Evolutionary conservation across 2,329 filamentous ascomycete genomes (phyloP).

Genomic region (Nemania sp.): DNA sequence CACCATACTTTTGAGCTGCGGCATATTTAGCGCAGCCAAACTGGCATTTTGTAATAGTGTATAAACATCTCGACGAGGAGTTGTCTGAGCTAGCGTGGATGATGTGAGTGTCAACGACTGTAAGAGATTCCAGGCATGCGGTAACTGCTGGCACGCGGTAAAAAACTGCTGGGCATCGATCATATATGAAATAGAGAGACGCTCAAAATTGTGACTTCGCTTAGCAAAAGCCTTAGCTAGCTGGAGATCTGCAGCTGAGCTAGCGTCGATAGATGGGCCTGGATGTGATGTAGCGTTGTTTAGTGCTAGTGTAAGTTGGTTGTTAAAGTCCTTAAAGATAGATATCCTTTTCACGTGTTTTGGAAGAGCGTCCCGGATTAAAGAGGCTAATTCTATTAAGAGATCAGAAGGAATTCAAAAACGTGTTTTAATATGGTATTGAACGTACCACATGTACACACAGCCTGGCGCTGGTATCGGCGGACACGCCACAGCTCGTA

Average conservation of each 20-base stretch:
- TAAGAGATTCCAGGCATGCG: slow-evolving; percentile 33
- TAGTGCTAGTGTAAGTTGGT: slow-evolving; percentile 22
- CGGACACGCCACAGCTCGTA: slow-evolving; percentile 42
- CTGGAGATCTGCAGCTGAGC: slow-evolving; percentile 8
- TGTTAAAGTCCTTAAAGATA: slow-evolving; percentile 37
- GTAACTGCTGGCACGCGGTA: slow-evolving; percentile 23
- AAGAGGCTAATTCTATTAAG: slow-evolving; percentile 9
- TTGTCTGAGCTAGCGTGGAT: slow-evolving; percentile 23
- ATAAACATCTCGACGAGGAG: slow-evolving; percentile 2
- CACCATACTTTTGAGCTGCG: slow-evolving; percentile 7
- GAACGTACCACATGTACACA: slow-evolving; percentile 9
- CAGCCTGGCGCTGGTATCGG: slow-evolving; percentile 11
- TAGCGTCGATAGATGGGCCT: slow-evolving; percentile 2
- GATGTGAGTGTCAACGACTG: slow-evolving; percentile 40
- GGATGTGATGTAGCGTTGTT: slow-evolving; percentile 2
- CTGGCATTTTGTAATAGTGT: slow-evolving; percentile 8
- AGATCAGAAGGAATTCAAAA: slow-evolving; percentile 6
- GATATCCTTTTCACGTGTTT: slow-evolving; percentile 31
- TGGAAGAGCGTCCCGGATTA: slow-evolving; percentile 26
- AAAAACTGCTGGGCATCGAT: slow-evolving; percentile 38
- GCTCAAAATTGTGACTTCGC: slow-evolving; percentile 34
- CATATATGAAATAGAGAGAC: slow-evolving; percentile 36
- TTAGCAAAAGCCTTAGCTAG: slow-evolving; percentile 31
- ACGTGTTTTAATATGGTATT: slow-evolving; percentile 8
- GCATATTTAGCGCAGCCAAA: slow-evolving; percentile 11